Percentiles rank a stretch among this genome's conserved stretches.
These are phyloP conservation scores for Talaromyces sp. DNA, from an alignment of 2,329 filamentous ascomycete genomes.

Conservation along the genomic window DNA sequence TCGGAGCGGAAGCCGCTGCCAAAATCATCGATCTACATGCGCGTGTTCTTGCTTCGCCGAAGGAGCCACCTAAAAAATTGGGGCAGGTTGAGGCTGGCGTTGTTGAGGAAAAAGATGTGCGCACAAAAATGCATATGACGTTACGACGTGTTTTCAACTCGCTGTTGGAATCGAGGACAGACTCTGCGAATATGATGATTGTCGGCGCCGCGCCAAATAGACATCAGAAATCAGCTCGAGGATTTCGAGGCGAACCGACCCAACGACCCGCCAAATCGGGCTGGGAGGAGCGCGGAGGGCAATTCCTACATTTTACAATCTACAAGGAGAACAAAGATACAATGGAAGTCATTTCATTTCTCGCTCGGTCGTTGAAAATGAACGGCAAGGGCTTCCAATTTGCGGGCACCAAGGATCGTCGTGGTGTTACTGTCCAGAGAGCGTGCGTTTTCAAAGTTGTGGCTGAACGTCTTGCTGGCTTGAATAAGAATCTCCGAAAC, in stretches of 20 bases:
- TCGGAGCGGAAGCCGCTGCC: constrained; percentile 51
- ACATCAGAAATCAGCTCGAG: constrained; percentile 32
- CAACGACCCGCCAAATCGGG: constrained; percentile 46
- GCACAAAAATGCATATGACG: constrained; percentile 61
- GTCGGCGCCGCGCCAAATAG: constrained; percentile 49
- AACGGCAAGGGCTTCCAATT: constrained; percentile 69
- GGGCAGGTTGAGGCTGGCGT: constrained; percentile 52
- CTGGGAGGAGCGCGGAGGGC: constrained; percentile 68
- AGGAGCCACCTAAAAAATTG: constrained; percentile 56
- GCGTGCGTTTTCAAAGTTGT: constrained; percentile 64
- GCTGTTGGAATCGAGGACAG: constrained; percentile 72
- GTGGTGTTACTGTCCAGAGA: constrained; percentile 80
- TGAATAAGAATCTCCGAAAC: constrained; percentile 62
- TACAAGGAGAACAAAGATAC: constrained; percentile 98
- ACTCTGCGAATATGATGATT: constrained; percentile 65
- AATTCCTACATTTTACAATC: constrained; percentile 84
- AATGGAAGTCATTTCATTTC: constrained; percentile 79
- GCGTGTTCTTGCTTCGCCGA: constrained; percentile 52
- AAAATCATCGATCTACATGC: constrained; percentile 56
- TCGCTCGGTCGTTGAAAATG: constrained; percentile 70
- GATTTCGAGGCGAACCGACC: constrained; percentile 30
- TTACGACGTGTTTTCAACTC: constrained; percentile 78
- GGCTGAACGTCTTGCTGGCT: constrained; percentile 60
- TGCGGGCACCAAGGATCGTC: constrained; percentile 86
- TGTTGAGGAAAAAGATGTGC: constrained; percentile 59